These are phyloP conservation scores for Leptodermis oblonga DNA, from an alignment of 257 asterid species.

Conservation along the genomic window DNA sequence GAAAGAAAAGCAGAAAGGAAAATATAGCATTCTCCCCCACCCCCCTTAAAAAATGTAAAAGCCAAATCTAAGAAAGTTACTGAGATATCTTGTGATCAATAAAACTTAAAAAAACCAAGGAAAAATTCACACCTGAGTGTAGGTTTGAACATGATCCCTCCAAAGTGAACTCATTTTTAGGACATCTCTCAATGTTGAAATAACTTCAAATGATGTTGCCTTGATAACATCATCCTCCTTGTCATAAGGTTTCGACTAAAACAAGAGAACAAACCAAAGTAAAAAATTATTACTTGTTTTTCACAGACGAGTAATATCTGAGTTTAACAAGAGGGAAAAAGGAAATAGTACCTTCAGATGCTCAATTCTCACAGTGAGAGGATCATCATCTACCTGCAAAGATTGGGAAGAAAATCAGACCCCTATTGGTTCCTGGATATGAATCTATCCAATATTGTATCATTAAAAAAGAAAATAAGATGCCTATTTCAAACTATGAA, in stretches of 20 bases:
- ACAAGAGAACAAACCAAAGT: slow-evolving; percentile 25
- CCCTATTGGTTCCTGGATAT: slow-evolving; percentile 13
- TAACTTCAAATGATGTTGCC: slow-evolving; percentile 94
- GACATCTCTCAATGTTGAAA: slow-evolving; percentile 89
- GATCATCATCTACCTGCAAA: slow-evolving; percentile 93
- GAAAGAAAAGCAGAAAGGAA: neutral
- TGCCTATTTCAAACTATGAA: neutral
- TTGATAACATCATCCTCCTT: slow-evolving; percentile 87
- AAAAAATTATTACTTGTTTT: slow-evolving; percentile 3
- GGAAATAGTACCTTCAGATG: slow-evolving; percentile 75
- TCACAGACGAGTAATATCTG: slow-evolving; percentile 8
- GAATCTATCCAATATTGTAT: neutral
- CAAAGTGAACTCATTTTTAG: slow-evolving; percentile 87
- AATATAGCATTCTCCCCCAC: too few species aligned
- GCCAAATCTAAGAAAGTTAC: neutral
- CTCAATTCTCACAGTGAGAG: slow-evolving; percentile 88
- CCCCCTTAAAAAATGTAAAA: neutral
- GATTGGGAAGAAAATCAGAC: slow-evolving; percentile 25
- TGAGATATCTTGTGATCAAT: neutral
- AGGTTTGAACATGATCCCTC: slow-evolving; percentile 97
- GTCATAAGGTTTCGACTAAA: slow-evolving; percentile 75
- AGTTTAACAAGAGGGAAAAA: slow-evolving; percentile 9
- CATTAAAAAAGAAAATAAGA: neutral
- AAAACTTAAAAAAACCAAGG: neutral
- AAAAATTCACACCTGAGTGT: slow-evolving; percentile 63